Base-by-base conservation (phyloP, 495 filamentous ascomycete species). In the Zalerion maritima region DNA sequence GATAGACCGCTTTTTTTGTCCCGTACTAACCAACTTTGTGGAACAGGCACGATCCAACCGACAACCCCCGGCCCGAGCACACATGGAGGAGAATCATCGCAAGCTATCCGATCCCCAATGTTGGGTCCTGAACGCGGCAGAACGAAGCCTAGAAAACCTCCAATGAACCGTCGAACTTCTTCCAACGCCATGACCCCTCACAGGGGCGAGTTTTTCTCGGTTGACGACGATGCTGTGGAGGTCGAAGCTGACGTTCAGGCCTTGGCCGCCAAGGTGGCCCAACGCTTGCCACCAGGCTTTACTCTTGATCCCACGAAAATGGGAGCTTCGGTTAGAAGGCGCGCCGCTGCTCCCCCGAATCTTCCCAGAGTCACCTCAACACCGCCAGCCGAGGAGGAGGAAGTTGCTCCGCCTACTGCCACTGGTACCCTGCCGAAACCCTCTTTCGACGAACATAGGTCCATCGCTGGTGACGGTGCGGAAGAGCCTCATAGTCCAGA, bases 181-280 rank as follows among this genome's bases (percentile, higher is more conserved):
- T 78, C 78, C n/a, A 77, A 73, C 41, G 64, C 73, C 6, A 65
- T 72, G 34, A 64, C 68, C 10, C 84, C 82, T 11, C 73, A 86
- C 40, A 75, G 77, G 37, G 79, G 84, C 9, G 81, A 83, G 47
- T 72, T 82, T 37, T 99, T 94, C 52, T 94, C 86, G 6, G 85
- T 82, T 13, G 89, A 99, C 42, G 89, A 99, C 51, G 84, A 81
- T 49, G 66, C 76, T 14, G 63, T 70, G 26, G 89, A 99, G 52
- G 73, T 94, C 15, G 80, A 89, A 45, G 61, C 53, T 17, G 74
- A 73, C 36, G 37, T 49, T 21, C 22, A 57, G 22, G 34, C 37
- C 13, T 24, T 18, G 11, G 32, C 35, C n/a, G 33, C 33, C 5
- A 28, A 14, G 8, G 8, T 14, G 7, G 46, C 34, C 19, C 50